These are phyloP conservation scores for Comarum palustre DNA, from an alignment of 306 rosid species.

Conservation along the genomic window DNA sequence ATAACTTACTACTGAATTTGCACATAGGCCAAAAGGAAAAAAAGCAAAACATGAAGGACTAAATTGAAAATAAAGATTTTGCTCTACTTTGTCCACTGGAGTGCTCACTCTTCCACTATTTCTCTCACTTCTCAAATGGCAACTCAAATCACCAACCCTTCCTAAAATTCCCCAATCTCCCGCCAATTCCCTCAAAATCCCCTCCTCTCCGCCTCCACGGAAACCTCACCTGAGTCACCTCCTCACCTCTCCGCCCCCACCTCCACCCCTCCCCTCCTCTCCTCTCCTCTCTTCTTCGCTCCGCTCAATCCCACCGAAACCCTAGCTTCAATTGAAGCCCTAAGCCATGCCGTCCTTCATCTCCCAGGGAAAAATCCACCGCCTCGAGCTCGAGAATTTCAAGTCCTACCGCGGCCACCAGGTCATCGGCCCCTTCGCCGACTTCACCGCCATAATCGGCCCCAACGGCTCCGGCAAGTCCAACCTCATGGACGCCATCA, in stretches of 20 bases:
- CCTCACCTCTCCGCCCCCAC: neutral
- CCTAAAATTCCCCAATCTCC: slow-evolving; percentile 23
- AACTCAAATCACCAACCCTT: neutral
- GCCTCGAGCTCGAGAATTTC: slow-evolving; percentile 88
- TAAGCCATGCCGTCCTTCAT: slow-evolving; percentile 70
- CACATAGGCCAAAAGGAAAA: too few species aligned
- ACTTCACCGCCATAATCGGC: slow-evolving; percentile 93
- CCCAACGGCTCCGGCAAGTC: slow-evolving; percentile 98
- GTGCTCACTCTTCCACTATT: too few species aligned
- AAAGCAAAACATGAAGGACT: too few species aligned
- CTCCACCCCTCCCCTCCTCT: neutral
- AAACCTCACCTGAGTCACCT: neutral
- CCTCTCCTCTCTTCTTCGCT: neutral
- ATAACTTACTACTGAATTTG: too few species aligned
- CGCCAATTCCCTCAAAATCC: slow-evolving; percentile 33
- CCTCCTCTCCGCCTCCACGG: neutral
- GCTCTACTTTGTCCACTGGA: too few species aligned
- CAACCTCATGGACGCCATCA: slow-evolving; percentile 97
- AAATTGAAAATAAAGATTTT: too few species aligned
- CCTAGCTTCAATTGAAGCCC: neutral
- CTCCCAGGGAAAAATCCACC: slow-evolving; percentile 80
- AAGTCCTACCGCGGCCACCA: slow-evolving; percentile 92
- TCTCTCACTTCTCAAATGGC: neutral
- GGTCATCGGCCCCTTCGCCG: slow-evolving; percentile 81
- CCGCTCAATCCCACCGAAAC: neutral